Base-by-base conservation (phyloP, 225 moss, liverwort and hornwort species). In the Sphagnum tenellum region DNA sequence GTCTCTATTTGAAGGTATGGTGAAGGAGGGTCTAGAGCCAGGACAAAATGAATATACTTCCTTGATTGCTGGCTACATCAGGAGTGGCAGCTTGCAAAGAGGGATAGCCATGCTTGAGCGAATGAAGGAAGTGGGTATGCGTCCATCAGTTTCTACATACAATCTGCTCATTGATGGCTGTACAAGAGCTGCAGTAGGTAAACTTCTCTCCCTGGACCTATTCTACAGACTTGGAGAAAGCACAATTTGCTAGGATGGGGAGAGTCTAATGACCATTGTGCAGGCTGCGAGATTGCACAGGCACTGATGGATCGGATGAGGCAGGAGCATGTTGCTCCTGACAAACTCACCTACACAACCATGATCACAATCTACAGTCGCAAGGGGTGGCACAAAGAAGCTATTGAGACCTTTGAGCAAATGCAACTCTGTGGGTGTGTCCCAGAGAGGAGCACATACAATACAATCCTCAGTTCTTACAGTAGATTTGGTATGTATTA, bases 151-250 rank as follows among this genome's bases (percentile, higher is more conserved):
- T 51, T 76, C 85, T 47, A 87, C 87, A 48, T 98, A 93, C 64
- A 98, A 93, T 70, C 74, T 86, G 4, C 71, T 98, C 12, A 77
- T 98, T 52, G 98, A 98, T 72, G 98, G 93, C 60, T 98, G 98
- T 79, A 77, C 70, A 72, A 86, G 86, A 75, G 80, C 85, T 74
- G 78, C 83, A 12, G 89, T 78, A 73, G 93, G 98, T 70, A 70
- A 52, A 9, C 9, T 9, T 52, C 52, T 52, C 7, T 52, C 52
- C 9, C 52, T 5, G 0, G 52, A 6, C 9, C 2, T 52, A 52
- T 29, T 29, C 29, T 29, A 29, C 29, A 29, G 29, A 29, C 29
- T 29, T 29, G 29, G 29, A 29, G 29, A 1, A 29, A 29, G 29
- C 29, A 29, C 29, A 29, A 29, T 29, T 29, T 29, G 29, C 29